Percentiles rank a stretch among this genome's conserved stretches.
Evolutionary conservation across 2,329 filamentous ascomycete genomes (phyloP).

Genomic region (Monosporascus ibericus): DNA sequence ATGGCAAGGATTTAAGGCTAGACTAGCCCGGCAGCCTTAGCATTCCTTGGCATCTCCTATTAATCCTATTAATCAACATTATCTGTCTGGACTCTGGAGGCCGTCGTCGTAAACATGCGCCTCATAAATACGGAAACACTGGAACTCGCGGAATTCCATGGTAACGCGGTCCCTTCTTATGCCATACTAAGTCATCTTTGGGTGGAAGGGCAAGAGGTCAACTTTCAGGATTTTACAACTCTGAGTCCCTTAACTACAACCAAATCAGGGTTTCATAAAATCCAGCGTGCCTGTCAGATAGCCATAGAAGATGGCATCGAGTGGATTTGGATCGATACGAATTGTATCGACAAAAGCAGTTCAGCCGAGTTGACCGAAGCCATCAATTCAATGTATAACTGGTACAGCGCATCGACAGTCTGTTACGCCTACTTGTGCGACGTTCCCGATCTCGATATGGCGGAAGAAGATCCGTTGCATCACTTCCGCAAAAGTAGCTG

Average conservation of each 20-base stretch:
- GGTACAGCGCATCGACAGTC: constrained; percentile 4
- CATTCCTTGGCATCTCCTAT: too few relatives aligned
- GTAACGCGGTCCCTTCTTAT: constrained; percentile 7
- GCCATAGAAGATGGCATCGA: constrained; percentile 5
- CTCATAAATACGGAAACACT: constrained; percentile 11
- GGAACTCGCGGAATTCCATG: constrained; percentile 9
- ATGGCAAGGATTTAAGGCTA: too few relatives aligned
- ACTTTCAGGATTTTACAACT: constrained; percentile 3
- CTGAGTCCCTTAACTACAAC: background rate
- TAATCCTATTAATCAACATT: too few relatives aligned
- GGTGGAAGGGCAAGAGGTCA: constrained; percentile 11
- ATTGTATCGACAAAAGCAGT: constrained; percentile 12
- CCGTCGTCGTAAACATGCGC: constrained; percentile 5
- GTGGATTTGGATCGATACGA: constrained; percentile 12
- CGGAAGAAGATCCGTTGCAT: background rate
- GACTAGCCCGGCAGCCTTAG: too few relatives aligned
- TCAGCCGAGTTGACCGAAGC: constrained; percentile 10
- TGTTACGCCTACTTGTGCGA: constrained; percentile 10
- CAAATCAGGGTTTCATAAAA: constrained; percentile 7
- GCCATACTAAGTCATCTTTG: constrained; percentile 16
- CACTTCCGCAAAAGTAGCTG: constrained; percentile 7
- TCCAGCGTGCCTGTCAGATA: constrained; percentile 4
- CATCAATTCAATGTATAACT: constrained; percentile 8
- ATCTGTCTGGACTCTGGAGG: background rate
- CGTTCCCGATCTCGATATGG: background rate